These are phyloP conservation scores for Kodamaea neixiangensis DNA, from an alignment of 805 yeast species.

Conservation along the genomic window DNA sequence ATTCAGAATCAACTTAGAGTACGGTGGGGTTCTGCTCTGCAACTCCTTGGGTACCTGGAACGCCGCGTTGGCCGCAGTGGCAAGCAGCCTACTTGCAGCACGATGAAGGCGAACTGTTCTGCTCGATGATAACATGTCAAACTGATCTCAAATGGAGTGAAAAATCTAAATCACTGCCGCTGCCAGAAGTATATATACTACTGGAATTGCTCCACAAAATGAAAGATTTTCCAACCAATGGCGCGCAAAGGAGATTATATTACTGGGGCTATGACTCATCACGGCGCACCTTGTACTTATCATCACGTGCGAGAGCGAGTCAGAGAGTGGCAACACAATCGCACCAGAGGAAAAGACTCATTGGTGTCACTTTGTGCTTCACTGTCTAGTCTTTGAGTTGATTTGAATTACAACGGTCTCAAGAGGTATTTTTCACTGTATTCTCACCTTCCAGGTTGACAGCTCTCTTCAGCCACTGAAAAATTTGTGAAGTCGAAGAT, in stretches of 20 bases:
- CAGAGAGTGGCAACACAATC: no score
- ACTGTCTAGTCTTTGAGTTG: no score
- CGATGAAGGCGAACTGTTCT: not conserved
- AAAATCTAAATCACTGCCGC: not conserved
- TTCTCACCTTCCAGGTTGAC: no score
- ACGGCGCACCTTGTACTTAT: constrained; percentile 9
- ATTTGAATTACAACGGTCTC: no score
- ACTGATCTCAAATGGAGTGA: not conserved
- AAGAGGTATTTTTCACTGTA: no score
- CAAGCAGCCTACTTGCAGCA: constrained; percentile 11
- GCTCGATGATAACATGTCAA: constrained; percentile 9
- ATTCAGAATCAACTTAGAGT: constrained; percentile 68
- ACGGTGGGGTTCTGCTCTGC: constrained; percentile 82
- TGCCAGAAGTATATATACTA: constrained; percentile 1
- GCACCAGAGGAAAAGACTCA: no score
- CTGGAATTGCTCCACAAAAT: not conserved
- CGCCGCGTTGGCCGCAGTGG: constrained; percentile 34
- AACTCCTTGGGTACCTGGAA: constrained; percentile 58
- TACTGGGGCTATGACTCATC: constrained; percentile 10
- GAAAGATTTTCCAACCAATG: constrained; percentile 7
- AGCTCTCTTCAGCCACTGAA: no score
- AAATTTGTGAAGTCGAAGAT: no score
- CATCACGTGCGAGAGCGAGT: constrained; percentile 8
- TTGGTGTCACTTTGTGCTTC: no score
- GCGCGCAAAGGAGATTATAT: constrained; percentile 6